These are phyloP conservation scores for Fusarium nygamai DNA, from an alignment of 2,329 filamentous ascomycete genomes.

Conservation along the genomic window DNA sequence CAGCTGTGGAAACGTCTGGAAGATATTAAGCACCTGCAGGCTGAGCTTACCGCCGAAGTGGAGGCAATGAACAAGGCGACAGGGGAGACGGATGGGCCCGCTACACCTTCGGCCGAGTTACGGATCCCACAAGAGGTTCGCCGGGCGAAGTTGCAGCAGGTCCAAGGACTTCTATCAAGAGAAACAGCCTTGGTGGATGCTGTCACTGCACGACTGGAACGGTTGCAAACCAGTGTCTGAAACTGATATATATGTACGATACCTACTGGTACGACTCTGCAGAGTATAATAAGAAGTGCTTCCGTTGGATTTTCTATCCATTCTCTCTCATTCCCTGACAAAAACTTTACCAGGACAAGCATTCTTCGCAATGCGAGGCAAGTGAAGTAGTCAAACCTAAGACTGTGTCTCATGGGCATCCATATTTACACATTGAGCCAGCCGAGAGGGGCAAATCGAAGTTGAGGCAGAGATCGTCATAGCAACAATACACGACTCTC, in stretches of 20 bases:
- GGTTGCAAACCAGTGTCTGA: constrained; percentile 53
- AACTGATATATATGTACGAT: constrained; percentile 41
- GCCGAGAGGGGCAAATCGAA: not conserved
- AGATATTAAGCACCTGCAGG: constrained; percentile 63
- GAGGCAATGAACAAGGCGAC: constrained; percentile 53
- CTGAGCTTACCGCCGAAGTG: constrained; percentile 63
- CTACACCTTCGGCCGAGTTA: constrained; percentile 52
- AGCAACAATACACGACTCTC: not conserved
- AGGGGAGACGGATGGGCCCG: constrained; percentile 40
- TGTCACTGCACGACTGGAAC: constrained; percentile 69
- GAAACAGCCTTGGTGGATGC: constrained; percentile 76
- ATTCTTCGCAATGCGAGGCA: not conserved
- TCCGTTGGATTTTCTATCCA: not conserved
- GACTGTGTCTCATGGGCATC: not conserved
- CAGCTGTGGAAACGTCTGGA: constrained; percentile 67
- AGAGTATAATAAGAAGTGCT: constrained; percentile 28
- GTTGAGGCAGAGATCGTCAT: constrained; percentile 15
- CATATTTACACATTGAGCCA: not conserved
- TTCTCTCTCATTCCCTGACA: not conserved
- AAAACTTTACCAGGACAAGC: not conserved
- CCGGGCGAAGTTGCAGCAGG: constrained; percentile 70
- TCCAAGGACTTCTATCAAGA: constrained; percentile 70
- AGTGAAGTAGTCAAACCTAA: not conserved
- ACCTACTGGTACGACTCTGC: constrained; percentile 11
- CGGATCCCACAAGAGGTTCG: constrained; percentile 69